Evolutionary conservation across 768 basidiomycete genomes (phyloP).

Genomic region (Serendipita indica): DNA sequence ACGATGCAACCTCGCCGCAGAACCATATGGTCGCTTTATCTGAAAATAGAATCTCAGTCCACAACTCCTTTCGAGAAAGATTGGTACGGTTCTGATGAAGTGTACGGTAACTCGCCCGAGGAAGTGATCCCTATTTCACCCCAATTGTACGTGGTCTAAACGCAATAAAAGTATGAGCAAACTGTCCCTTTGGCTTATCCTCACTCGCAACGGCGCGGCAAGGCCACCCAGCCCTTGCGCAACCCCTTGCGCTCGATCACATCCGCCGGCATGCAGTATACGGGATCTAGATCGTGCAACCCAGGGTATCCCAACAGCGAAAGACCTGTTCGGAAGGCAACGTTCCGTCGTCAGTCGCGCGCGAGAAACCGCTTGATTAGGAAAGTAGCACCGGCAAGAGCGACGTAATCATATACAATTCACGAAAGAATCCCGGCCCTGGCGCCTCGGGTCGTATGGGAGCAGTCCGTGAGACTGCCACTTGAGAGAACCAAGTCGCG

Average conservation of each 20-base stretch:
- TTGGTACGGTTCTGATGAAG: no score
- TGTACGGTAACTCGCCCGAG: no score
- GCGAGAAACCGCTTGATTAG: not conserved
- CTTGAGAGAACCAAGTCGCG: no score
- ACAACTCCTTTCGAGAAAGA: no score
- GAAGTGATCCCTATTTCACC: no score
- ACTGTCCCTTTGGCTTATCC: not conserved
- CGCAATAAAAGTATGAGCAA: no score
- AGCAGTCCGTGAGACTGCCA: no score
- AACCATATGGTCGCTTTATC: no score
- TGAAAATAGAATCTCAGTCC: no score
- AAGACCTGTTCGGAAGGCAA: slow-evolving; percentile 36
- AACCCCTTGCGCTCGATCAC: slow-evolving; percentile 59
- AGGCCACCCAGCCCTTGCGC: slow-evolving; percentile 46
- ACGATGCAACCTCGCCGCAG: no score
- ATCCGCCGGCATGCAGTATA: slow-evolving; percentile 86
- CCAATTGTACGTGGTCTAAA: not conserved
- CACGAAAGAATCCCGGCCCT: no score
- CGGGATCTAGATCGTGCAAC: slow-evolving; percentile 75
- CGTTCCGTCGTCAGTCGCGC: not conserved
- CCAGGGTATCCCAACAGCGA: slow-evolving; percentile 80
- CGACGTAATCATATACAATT: not conserved
- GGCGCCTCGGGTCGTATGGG: no score
- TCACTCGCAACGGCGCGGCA: slow-evolving; percentile 20
- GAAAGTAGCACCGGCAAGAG: not conserved